Conservation (phyloP, 2,329 filamentous ascomycete species). For the Diaporthe sp. region DNA sequence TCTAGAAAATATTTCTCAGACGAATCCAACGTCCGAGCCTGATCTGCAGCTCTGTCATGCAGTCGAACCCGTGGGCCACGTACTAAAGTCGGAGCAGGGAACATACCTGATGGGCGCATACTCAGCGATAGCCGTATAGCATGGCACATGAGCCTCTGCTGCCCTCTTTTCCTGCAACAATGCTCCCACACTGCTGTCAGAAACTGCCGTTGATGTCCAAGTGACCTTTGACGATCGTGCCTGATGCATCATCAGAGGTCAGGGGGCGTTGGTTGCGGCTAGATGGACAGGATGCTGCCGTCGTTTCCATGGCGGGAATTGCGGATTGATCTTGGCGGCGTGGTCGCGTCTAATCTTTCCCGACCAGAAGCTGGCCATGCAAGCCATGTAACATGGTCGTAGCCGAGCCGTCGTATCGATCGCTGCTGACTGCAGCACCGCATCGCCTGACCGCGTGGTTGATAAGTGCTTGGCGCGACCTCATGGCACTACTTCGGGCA, state of each 20-base stretch:
- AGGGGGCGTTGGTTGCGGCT: background rate
- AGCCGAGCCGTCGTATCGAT: slow-evolving; percentile 29
- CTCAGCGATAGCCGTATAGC: background rate
- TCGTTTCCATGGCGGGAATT: background rate
- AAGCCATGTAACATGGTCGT: slow-evolving; percentile 5
- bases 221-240: slow-evolving; percentile 16
- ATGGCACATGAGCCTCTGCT: background rate
- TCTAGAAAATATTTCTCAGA: background rate
- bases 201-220: background rate
- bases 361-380: background rate
- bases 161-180: background rate
- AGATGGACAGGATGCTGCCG: background rate
- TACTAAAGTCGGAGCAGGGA: background rate
- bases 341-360: slow-evolving; percentile 26
- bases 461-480: background rate
- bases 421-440: background rate
- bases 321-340: background rate
- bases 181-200: background rate
- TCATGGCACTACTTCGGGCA: slow-evolving; percentile 12
- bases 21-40: background rate
- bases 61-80: slow-evolving; percentile 3
- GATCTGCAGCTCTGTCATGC: slow-evolving; percentile 20
- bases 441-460: slow-evolving; percentile 19
- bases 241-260: background rate
- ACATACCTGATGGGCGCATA: background rate